Conservation (phyloP, 139 green algal genomes). For the Tetradesmus lagerheimii region DNA sequence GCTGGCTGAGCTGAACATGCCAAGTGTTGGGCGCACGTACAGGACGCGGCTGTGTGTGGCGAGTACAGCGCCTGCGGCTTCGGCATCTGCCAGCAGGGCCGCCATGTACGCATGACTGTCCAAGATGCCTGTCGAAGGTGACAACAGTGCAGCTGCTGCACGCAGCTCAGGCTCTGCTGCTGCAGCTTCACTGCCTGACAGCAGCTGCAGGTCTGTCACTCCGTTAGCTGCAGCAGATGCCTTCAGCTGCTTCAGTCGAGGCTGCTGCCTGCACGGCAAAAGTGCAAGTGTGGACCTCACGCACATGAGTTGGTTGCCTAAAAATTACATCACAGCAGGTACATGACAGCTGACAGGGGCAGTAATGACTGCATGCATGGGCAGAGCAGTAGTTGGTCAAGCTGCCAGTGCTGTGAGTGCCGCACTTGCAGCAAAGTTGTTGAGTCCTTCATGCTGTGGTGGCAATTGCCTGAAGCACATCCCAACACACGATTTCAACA, state of each 20-base stretch:
- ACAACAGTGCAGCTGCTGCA: slow-evolving; percentile 75
- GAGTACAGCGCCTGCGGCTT: slow-evolving; percentile 54
- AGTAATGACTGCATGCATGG: neutral
- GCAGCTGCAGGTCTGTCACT: slow-evolving; percentile 75
- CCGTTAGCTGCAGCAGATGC: slow-evolving; percentile 64
- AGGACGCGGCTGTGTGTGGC: slow-evolving; percentile 61
- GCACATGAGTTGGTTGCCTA: too few species aligned
- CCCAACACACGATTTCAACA: too few species aligned
- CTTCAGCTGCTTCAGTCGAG: slow-evolving; percentile 52
- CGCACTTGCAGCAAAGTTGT: neutral
- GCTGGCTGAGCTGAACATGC: slow-evolving; percentile 18
- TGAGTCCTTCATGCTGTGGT: too few species aligned
- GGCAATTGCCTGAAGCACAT: neutral
- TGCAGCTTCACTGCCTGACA: slow-evolving; percentile 61
- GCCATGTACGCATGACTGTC: slow-evolving; percentile 86
- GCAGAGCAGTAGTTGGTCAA: too few species aligned
- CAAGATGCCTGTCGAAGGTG: slow-evolving; percentile 88
- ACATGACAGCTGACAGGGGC: neutral
- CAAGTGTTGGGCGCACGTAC: slow-evolving; percentile 13
- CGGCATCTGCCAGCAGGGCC: slow-evolving; percentile 69
- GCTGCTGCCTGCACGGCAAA: slow-evolving; percentile 40
- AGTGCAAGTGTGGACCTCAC: neutral
- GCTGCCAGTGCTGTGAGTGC: too few species aligned
- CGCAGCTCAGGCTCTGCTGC: slow-evolving; percentile 80
- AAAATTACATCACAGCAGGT: neutral